phyloP scores from a whole-genome alignment of 2,329 filamentous ascomycete genomes.

The Thelonectria discophora region DNA sequence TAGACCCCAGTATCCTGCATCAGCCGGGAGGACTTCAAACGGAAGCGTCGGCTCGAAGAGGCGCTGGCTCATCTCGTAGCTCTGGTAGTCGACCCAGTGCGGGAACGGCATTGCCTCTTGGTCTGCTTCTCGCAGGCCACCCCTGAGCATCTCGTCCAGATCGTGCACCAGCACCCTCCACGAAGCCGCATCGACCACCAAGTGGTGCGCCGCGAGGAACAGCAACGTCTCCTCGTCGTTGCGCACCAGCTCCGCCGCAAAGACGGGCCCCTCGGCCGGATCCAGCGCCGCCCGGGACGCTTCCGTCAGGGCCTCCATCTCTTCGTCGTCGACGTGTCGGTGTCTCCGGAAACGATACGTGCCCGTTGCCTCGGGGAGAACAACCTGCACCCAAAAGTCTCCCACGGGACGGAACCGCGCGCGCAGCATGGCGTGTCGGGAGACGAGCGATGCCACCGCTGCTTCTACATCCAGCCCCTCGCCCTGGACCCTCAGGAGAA shows the following conservation, averaged over 20 bases:
- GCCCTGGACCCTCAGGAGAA: conserved; percentile 53
- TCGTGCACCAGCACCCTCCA: conserved; percentile 62
- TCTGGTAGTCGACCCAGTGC: conserved; percentile 59
- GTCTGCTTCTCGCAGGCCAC: conserved; percentile 53
- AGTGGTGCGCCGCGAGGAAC: conserved; percentile 61
- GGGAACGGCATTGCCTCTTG: conserved; percentile 58
- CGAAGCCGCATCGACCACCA: conserved; percentile 60
- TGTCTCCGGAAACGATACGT: conserved; percentile 58
- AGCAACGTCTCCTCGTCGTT: conserved; percentile 58
- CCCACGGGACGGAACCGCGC: conserved; percentile 53
- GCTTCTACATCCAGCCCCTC: conserved; percentile 54
- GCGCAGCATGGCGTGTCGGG: conserved; percentile 62
- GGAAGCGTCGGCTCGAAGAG: conserved; percentile 47
- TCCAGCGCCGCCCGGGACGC: conserved; percentile 56
- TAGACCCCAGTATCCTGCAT: conserved; percentile 60
- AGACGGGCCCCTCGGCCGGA: conserved; percentile 60
- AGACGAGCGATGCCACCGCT: conserved; percentile 58
- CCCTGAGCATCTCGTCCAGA: conserved; percentile 59
- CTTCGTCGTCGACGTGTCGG: conserved; percentile 50
- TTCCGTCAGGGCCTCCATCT: conserved; percentile 53
- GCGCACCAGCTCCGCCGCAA: conserved; percentile 59
- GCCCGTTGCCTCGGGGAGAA: conserved; percentile 50
- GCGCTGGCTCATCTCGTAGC: conserved; percentile 46
- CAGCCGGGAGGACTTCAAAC: conserved; percentile 50
- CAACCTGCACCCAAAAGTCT: conserved; percentile 58